Percentiles rank a stretch among this genome's conserved stretches.
Conservation (phyloP, 768 basidiomycete genomes). For the Hericium coralloides region DNA sequence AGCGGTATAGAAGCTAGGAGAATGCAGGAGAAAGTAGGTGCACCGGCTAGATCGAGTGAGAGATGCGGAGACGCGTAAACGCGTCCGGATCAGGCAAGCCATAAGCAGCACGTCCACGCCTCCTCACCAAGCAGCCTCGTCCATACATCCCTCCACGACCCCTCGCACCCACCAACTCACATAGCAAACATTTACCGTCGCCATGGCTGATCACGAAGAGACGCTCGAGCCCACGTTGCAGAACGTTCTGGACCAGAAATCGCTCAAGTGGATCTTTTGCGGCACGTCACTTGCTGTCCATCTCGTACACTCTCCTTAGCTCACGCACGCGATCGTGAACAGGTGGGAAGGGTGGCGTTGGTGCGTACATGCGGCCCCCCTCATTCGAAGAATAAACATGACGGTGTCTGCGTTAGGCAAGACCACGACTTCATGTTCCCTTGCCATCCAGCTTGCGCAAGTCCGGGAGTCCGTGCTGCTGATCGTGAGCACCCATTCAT, state of each 20-base stretch:
- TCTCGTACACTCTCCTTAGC: slow-evolving; percentile 8
- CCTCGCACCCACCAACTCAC: slow-evolving; percentile 5
- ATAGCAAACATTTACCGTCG: too few relatives aligned
- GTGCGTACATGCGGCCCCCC: slow-evolving; percentile 34
- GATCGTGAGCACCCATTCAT: slow-evolving; percentile 54
- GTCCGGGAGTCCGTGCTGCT: slow-evolving; percentile 92
- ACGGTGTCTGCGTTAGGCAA: slow-evolving; percentile 53
- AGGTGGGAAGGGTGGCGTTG: slow-evolving; percentile 99
- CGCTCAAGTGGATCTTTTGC: slow-evolving; percentile 98
- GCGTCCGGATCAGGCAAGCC: not conserved
- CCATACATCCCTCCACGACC: too few relatives aligned
- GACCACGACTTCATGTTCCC: slow-evolving; percentile 95
- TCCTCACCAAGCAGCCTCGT: too few relatives aligned
- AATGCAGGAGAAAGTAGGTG: slow-evolving; percentile 8
- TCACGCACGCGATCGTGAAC: slow-evolving; percentile 1
- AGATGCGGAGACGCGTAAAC: slow-evolving; percentile 3
- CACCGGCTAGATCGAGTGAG: slow-evolving; percentile 6
- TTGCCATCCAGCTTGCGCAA: slow-evolving; percentile 92
- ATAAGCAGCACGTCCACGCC: not conserved
- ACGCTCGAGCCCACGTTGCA: slow-evolving; percentile 79
- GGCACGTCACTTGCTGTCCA: slow-evolving; percentile 41
- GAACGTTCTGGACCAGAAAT: slow-evolving; percentile 89
- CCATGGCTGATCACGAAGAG: slow-evolving; percentile 44
- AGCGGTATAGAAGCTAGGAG: slow-evolving; percentile 4
- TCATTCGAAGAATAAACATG: not conserved